Evolutionary conservation across 805 yeast species (phyloP).

Genomic region (Priceomyces castillae): DNA sequence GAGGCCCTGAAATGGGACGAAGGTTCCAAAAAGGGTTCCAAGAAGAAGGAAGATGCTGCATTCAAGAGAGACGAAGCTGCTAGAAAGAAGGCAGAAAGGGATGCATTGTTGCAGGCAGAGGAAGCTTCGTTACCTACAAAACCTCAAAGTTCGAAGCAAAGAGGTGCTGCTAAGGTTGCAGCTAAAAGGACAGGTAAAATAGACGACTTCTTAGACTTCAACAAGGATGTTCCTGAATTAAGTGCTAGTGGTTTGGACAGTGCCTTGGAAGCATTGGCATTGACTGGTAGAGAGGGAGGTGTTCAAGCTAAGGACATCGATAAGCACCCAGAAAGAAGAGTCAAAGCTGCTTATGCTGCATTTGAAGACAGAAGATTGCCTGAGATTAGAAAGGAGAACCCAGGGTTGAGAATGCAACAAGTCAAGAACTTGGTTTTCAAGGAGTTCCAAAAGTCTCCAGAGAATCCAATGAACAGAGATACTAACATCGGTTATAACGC

Average conservation of each 20-base stretch:
- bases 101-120: conserved; percentile 60
- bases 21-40: conserved; percentile 66
- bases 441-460: conserved; percentile 78
- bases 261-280: conserved; percentile 73
- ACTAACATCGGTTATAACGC: conserved; percentile 66
- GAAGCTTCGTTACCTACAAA: conserved; percentile 62
- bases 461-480: conserved; percentile 81
- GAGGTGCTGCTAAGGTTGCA: conserved; percentile 69
- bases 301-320: conserved; percentile 64
- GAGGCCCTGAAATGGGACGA: conserved; percentile 69
- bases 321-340: conserved; percentile 86
- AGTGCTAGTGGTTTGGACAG: conserved; percentile 74
- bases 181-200: conserved; percentile 58
- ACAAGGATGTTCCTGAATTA: conserved; percentile 49
- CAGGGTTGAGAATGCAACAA: conserved; percentile 79
- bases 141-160: conserved; percentile 49
- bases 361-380: conserved; percentile 72
- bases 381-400: conserved; percentile 68
- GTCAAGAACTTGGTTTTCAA: conserved; percentile 68
- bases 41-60: conserved; percentile 67
- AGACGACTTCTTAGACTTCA: conserved; percentile 62
- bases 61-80: conserved; percentile 75
- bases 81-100: conserved; percentile 79
- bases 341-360: conserved; percentile 74
- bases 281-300: conserved; percentile 57